Conservation (phyloP, 306 rosid genomes). For the Potentilla sterilis region DNA sequence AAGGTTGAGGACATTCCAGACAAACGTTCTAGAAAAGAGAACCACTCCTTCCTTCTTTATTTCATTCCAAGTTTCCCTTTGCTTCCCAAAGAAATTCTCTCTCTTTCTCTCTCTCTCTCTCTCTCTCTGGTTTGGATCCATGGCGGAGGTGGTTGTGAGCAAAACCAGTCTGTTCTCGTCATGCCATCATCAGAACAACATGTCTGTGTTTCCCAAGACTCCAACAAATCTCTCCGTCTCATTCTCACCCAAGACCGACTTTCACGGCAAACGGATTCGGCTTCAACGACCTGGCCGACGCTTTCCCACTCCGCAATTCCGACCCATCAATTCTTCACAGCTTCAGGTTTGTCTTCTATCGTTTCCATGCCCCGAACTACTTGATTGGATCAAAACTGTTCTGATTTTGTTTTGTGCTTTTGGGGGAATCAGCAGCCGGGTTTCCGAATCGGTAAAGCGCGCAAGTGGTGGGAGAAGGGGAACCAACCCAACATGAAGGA, state of each 20-base stretch:
- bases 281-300: conserved; percentile 31
- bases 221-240: conserved; percentile 25
- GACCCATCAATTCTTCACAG: conserved; percentile 44
- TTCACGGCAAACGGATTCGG: conserved; percentile 37
- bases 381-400: neutral
- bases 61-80: too few species aligned
- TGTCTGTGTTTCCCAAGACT: conserved; percentile 33
- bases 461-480: conserved; percentile 93
- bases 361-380: neutral
- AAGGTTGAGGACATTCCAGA: neutral
- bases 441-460: conserved; percentile 55
- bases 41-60: neutral
- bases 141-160: conserved; percentile 52
- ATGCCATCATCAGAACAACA: conserved; percentile 26
- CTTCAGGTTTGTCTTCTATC: conserved; percentile 49
- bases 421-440: conserved; percentile 37
- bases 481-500: conserved; percentile 75
- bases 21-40: neutral
- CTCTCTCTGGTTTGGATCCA: neutral
- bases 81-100: neutral
- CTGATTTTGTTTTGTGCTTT: neutral
- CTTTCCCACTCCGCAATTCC: conserved; percentile 26
- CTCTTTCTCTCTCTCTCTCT: neutral
- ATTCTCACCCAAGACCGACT: conserved; percentile 25
- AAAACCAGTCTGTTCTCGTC: conserved; percentile 48